These are phyloP conservation scores for Calonectria hongkongensis DNA, from an alignment of 2,329 filamentous ascomycete genomes.

Conservation along the genomic window DNA sequence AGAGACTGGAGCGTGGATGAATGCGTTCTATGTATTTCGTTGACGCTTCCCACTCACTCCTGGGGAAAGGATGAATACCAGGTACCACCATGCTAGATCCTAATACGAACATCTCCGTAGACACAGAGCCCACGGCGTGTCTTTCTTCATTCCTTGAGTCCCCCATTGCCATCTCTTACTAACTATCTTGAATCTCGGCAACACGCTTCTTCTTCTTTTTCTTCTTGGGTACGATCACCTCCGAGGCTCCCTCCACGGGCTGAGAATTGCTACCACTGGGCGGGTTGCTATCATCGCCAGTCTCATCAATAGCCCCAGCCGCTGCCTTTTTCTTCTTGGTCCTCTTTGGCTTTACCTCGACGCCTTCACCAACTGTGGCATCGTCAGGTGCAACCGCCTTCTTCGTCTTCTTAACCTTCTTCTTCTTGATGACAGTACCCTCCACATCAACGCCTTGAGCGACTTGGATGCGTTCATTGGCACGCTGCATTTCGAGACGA, in stretches of 20 bases:
- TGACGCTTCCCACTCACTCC: background rate
- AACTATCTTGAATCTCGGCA: slow-evolving; percentile 54
- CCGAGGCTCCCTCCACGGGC: slow-evolving; percentile 37
- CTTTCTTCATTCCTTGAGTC: background rate
- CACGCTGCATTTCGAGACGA: slow-evolving; percentile 91
- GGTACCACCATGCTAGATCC: background rate
- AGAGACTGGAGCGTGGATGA: slow-evolving; percentile 28
- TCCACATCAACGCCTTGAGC: slow-evolving; percentile 81
- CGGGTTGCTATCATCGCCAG: slow-evolving; percentile 47
- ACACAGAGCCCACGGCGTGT: too few relatives aligned
- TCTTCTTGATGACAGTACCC: slow-evolving; percentile 80
- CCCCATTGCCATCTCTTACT: background rate
- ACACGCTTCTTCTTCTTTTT: slow-evolving; percentile 67
- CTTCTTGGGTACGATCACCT: slow-evolving; percentile 65
- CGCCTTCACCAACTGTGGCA: slow-evolving; percentile 36
- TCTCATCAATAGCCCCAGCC: slow-evolving; percentile 41
- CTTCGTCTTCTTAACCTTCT: slow-evolving; percentile 69
- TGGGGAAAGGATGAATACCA: background rate
- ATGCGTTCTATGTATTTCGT: slow-evolving; percentile 43
- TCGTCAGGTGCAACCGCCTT: slow-evolving; percentile 57
- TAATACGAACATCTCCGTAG: background rate
- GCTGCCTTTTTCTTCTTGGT: slow-evolving; percentile 60
- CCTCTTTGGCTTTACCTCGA: slow-evolving; percentile 49
- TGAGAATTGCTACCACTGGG: slow-evolving; percentile 44
- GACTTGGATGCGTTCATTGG: slow-evolving; percentile 83